phyloP scores from a whole-genome alignment of 2,329 filamentous ascomycete genomes.

The Nemania sp. region DNA sequence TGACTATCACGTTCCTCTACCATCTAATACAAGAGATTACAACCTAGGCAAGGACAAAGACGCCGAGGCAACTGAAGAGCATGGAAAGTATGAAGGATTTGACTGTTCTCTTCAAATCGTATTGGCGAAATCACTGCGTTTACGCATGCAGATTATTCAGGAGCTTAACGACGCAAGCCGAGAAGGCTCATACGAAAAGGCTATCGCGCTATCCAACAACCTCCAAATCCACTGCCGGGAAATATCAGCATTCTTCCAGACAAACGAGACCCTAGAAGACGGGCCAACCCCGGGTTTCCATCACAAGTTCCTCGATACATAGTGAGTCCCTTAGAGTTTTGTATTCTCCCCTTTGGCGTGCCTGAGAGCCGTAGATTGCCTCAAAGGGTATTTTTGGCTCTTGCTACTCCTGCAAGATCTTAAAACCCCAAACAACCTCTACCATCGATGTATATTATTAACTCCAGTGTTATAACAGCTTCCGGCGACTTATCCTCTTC shows the following conservation, averaged over 20 bases:
- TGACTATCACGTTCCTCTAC: conserved; percentile 37
- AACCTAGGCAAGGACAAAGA: conserved; percentile 16
- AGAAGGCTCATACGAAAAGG: conserved; percentile 36
- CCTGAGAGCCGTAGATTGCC: too few relatives aligned
- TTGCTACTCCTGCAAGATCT: too few relatives aligned
- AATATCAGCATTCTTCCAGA: conserved; percentile 40
- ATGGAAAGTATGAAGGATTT: conserved; percentile 27
- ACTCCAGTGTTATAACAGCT: too few relatives aligned
- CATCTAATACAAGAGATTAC: conserved; percentile 43
- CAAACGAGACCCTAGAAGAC: neutral
- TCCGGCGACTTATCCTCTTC: conserved; percentile 44
- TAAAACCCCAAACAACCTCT: too few relatives aligned
- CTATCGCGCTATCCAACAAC: conserved; percentile 33
- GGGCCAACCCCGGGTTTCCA: conserved; percentile 35
- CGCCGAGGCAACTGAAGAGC: neutral
- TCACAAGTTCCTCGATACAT: conserved; percentile 45
- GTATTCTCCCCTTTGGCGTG: too few relatives aligned
- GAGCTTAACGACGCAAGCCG: conserved; percentile 39
- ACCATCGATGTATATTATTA: too few relatives aligned
- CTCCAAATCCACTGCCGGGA: conserved; percentile 43
- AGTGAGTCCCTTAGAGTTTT: too few relatives aligned
- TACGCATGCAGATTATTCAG: conserved; percentile 42
- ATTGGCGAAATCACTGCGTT: conserved; percentile 40
- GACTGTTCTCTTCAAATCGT: conserved; percentile 44
- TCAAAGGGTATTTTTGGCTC: too few relatives aligned